Conservation (phyloP, 2,329 filamentous ascomycete species). For the Neofusicoccum cordaticola region DNA sequence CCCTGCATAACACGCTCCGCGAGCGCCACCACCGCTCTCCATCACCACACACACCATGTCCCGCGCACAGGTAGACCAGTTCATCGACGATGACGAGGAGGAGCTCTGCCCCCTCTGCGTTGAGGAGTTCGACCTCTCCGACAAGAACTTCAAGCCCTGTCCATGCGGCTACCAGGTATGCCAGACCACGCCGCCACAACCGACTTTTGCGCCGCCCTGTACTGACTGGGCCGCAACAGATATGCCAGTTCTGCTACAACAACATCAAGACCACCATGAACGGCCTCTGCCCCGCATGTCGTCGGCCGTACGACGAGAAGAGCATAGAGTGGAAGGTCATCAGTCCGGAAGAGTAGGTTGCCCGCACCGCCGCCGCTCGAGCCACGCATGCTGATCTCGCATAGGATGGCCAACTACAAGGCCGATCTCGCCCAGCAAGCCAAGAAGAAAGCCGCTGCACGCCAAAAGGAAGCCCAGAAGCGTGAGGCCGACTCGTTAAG, state of each 20-base stretch:
- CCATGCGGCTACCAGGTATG: conserved; percentile 95
- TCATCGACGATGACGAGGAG: conserved; percentile 53
- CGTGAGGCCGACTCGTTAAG: conserved; percentile 94
- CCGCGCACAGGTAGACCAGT: conserved; percentile 50
- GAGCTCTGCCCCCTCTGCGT: conserved; percentile 87
- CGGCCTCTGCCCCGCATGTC: conserved; percentile 93
- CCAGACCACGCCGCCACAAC: conserved; percentile 16
- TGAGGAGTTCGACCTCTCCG: conserved; percentile 96
- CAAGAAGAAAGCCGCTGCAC: conserved; percentile 84
- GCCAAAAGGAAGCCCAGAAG: conserved; percentile 94
- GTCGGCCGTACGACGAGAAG: conserved; percentile 92
- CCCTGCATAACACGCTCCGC: conserved; percentile 13
- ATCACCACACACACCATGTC: conserved; percentile 40
- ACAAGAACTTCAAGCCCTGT: conserved; percentile 95
- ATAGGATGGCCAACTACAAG: conserved; percentile 69
- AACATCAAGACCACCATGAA: conserved; percentile 99
- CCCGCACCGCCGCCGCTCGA: conserved; percentile 15
- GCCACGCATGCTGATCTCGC: conserved; percentile 21
- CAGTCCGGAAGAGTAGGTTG: conserved; percentile 84
- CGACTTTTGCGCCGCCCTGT: not conserved
- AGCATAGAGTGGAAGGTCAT: conserved; percentile 97
- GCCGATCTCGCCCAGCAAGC: conserved; percentile 77
- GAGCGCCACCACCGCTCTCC: conserved; percentile 15
- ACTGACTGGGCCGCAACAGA: conserved; percentile 51
- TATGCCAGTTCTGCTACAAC: conserved; percentile 99